A percentile compares a stretch with the other conserved stretches of the same genome.
Conservation (phyloP, 2,329 filamentous ascomycete genomes). For the Leptoxyphium fumago region DNA sequence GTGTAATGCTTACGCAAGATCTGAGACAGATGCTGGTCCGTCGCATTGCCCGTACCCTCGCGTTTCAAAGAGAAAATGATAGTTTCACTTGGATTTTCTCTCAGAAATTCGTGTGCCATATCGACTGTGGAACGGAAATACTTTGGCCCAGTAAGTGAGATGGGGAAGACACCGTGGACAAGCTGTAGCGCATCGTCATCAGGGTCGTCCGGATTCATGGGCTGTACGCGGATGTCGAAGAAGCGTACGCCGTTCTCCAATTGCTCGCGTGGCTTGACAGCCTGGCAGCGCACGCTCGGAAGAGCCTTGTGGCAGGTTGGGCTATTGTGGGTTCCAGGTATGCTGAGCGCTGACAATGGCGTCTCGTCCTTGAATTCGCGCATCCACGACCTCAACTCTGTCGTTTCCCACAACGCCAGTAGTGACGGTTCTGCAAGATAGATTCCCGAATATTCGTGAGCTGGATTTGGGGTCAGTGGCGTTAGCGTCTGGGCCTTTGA, state of each 20-base stretch:
- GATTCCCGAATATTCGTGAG: slow-evolving; percentile 26
- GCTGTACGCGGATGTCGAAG: slow-evolving; percentile 76
- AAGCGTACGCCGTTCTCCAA: slow-evolving; percentile 85
- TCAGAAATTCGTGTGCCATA: slow-evolving; percentile 56
- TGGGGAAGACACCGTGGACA: slow-evolving; percentile 80
- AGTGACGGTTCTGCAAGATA: slow-evolving; percentile 25
- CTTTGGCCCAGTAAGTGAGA: slow-evolving; percentile 68
- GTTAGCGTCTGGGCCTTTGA: slow-evolving; percentile 20
- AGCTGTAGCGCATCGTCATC: slow-evolving; percentile 54
- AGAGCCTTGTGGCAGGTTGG: slow-evolving; percentile 73
- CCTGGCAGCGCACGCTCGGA: slow-evolving; percentile 87
- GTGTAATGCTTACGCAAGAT: slow-evolving; percentile 63
- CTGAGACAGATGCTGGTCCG: slow-evolving; percentile 61
- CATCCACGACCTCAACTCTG: slow-evolving; percentile 69
- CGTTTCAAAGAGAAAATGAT: slow-evolving; percentile 81
- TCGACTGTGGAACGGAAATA: slow-evolving; percentile 62
- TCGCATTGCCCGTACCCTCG: slow-evolving; percentile 69
- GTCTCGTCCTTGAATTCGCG: slow-evolving; percentile 52
- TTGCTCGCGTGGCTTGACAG: slow-evolving; percentile 61
- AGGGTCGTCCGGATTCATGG: slow-evolving; percentile 40
- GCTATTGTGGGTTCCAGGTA: slow-evolving; percentile 92
- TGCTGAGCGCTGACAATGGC: slow-evolving; percentile 66
- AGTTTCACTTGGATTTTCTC: slow-evolving; percentile 63
- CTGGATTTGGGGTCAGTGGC: slow-evolving; percentile 25
- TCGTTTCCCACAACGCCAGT: slow-evolving; percentile 53